Percentiles rank a stretch among this genome's conserved stretches.
Evolutionary conservation across 2,329 filamentous ascomycete species (phyloP).

Genomic region (Cladosporium phlei): DNA sequence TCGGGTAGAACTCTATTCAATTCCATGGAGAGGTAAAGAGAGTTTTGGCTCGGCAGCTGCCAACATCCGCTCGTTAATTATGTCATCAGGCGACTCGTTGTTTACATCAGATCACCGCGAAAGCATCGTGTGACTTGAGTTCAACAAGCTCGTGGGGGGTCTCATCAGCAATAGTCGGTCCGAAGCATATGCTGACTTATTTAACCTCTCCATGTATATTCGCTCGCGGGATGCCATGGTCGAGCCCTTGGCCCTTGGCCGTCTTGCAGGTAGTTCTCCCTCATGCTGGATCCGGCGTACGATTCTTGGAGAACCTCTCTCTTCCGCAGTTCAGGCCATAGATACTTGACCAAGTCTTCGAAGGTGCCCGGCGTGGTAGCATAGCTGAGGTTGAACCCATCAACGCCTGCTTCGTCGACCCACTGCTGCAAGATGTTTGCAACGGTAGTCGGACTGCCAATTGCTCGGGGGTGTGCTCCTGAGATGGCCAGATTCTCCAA

Average conservation of each 20-base stretch:
- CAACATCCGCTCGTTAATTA: no score
- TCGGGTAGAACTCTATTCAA: no score
- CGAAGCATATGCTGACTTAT: neutral
- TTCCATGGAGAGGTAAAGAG: no score
- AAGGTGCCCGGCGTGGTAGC: slow-evolving; percentile 42
- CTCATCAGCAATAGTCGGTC: neutral
- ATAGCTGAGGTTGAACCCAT: slow-evolving; percentile 42
- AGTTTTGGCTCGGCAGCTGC: no score
- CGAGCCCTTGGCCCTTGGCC: slow-evolving; percentile 23
- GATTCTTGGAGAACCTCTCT: slow-evolving; percentile 33
- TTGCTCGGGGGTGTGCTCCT: slow-evolving; percentile 34
- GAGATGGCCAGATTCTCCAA: slow-evolving; percentile 42
- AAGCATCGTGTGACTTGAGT: no score
- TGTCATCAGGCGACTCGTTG: no score
- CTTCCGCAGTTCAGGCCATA: slow-evolving; percentile 35
- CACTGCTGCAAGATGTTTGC: slow-evolving; percentile 45
- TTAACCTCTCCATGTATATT: slow-evolving; percentile 14
- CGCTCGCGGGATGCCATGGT: slow-evolving; percentile 24
- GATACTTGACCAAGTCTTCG: slow-evolving; percentile 34
- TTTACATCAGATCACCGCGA: no score
- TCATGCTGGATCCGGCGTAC: slow-evolving; percentile 24
- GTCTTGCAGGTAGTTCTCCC: slow-evolving; percentile 28
- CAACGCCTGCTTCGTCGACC: slow-evolving; percentile 41
- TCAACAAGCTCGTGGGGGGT: no score
- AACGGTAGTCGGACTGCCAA: slow-evolving; percentile 40